Evolutionary conservation across 2,329 filamentous ascomycete genomes (phyloP), one percentile per base, ranked within the genome.

Genomic region (Emericellopsis cladophorae): DNA sequence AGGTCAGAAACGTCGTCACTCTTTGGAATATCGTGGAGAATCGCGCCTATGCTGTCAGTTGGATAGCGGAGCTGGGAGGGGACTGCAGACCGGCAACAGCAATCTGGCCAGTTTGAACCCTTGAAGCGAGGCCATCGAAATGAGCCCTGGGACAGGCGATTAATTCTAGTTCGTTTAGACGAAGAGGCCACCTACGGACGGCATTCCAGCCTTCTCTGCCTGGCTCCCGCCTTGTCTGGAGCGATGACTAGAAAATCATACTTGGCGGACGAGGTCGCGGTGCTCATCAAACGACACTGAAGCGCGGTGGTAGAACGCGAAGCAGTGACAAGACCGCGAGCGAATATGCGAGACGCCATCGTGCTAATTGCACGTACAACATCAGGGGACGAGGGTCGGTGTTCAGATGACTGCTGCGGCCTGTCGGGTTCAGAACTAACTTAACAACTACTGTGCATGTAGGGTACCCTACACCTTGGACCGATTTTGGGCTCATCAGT

Each of bases 221-320:
- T 60, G 16, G 59, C 65, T 33, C 72, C 76, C 2, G 77, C 70
- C 57, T 77, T 74, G 58, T 86, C 81, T 11, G 79, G 81, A 31
- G 84, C 54, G 43, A 86, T 67, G 50, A 81, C 78, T 31, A 87
- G 70, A 66, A 79, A 87, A 58, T 84, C 78, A 45, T 64, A 70
- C 24, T 36, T 37, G 23, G 32, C 31, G 18, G 38, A 12, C 4
- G 26, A 7, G 2, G 24, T 18, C 7, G 37, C 7, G 5, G 31
- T 16, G 12, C 21, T 23, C 40, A 41, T 36, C 26, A 7, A 9
- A 12, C 26, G 26, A 29, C 8, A 9, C 26, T 29, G 26, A 7
- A 29, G 26, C 26, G 26, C 12, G 26, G 26, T 3, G 26, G 26
- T 29, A 9, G 26, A 29, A 12, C 26, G 12, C 12, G 26, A 7